Conservation (phyloP, 176 grass and related monocot genomes). For the Zea luxurians region DNA sequence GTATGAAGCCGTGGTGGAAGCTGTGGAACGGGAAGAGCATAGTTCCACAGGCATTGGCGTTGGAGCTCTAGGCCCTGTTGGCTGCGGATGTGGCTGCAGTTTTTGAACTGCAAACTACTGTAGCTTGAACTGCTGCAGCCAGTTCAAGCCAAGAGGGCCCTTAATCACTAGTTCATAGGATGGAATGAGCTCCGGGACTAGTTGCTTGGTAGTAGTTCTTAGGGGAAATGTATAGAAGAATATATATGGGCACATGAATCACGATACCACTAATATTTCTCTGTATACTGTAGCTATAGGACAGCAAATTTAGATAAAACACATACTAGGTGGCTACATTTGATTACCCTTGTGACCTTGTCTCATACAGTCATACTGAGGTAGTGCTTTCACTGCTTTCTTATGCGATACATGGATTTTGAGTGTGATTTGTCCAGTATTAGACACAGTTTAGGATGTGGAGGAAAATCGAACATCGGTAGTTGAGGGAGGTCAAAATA, state of each 20-base stretch:
- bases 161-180: conserved; percentile 56
- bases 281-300: conserved; percentile 47
- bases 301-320: conserved; percentile 39
- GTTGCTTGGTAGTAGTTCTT: conserved; percentile 37
- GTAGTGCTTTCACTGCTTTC: not conserved
- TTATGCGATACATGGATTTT: conserved; percentile 5
- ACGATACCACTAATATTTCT: conserved; percentile 20
- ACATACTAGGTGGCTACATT: conserved; percentile 36
- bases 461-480: too few relatives aligned
- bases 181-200: conserved; percentile 36
- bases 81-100: not conserved
- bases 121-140: not conserved
- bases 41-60: conserved; percentile 24
- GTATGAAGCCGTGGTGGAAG: conserved; percentile 69
- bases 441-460: too few relatives aligned
- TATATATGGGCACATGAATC: conserved; percentile 32
- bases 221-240: conserved; percentile 50
- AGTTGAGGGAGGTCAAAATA: too few relatives aligned
- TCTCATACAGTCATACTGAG: not conserved
- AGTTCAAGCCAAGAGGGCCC: too few relatives aligned
- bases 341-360: conserved; percentile 20
- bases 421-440: not conserved
- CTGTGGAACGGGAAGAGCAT: conserved; percentile 50
- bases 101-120: not conserved
- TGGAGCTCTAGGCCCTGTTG: not conserved